phyloP scores from a whole-genome alignment of 2,329 filamentous ascomycete species.

The Fusarium sp. region DNA sequence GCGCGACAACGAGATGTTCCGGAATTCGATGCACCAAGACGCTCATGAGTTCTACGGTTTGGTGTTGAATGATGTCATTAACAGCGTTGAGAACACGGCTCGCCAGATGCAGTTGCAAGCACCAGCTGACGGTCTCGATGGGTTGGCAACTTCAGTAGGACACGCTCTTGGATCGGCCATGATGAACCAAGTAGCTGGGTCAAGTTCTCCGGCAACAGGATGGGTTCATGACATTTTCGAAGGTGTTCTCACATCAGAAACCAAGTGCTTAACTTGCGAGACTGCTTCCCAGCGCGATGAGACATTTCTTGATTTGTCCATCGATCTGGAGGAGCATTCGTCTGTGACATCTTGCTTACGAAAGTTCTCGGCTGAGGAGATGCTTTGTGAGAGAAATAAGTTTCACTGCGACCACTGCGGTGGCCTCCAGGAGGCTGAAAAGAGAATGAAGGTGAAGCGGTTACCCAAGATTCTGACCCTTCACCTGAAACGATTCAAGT shows the following conservation, averaged over 20 bases:
- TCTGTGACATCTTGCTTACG: constrained; percentile 95
- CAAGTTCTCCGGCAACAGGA: constrained; percentile 72
- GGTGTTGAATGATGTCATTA: constrained; percentile 93
- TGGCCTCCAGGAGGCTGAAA: constrained; percentile 96
- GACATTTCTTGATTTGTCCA: constrained; percentile 94
- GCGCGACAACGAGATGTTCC: constrained; percentile 96
- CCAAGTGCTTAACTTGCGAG: constrained; percentile 95
- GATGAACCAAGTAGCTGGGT: constrained; percentile 53
- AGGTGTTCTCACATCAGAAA: constrained; percentile 93
- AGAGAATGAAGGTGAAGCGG: constrained; percentile 98
- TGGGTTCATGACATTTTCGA: constrained; percentile 99
- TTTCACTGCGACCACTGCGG: constrained; percentile 99
- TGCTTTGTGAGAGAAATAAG: constrained; percentile 98
- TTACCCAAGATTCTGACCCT: constrained; percentile 91
- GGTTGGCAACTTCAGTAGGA: constrained; percentile 64
- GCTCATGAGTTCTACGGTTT: constrained; percentile 97
- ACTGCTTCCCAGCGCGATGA: constrained; percentile 95
- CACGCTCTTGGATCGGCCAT: constrained; percentile 49
- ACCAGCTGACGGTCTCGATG: constrained; percentile 45
- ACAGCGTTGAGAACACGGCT: constrained; percentile 91
- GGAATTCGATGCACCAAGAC: constrained; percentile 97
- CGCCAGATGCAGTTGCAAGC: constrained; percentile 64
- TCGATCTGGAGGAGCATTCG: constrained; percentile 93
- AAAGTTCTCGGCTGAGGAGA: constrained; percentile 97
- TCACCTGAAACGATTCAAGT: constrained; percentile 97